phyloP scores from a whole-genome alignment of 345 rosid genomes.

The Lagerstroemia speciosa region DNA sequence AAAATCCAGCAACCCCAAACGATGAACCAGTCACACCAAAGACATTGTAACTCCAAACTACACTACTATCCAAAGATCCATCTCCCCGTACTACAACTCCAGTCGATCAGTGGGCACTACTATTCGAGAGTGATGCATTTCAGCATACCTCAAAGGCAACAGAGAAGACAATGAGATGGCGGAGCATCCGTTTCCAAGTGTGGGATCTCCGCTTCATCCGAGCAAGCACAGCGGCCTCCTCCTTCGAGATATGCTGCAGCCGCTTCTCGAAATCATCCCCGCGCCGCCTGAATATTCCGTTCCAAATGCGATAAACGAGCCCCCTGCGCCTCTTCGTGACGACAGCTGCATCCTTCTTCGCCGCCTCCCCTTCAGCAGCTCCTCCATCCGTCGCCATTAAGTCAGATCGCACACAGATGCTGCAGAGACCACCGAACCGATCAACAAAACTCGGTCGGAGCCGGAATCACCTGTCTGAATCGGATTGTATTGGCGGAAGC shows the following conservation, averaged over 20 bases:
- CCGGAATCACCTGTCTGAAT: not conserved
- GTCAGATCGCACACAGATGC: not conserved
- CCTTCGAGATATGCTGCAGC: constrained; percentile 66
- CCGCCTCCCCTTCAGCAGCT: constrained; percentile 7
- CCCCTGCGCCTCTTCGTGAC: constrained; percentile 45
- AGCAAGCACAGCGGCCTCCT: constrained; percentile 62
- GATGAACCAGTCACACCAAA: not conserved
- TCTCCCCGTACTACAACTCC: not conserved
- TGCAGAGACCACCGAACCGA: not conserved
- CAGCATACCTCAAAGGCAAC: constrained; percentile 62
- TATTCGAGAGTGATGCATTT: too few relatives aligned
- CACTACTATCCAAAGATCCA: not conserved
- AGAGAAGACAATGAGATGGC: constrained; percentile 58
- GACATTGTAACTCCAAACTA: too few relatives aligned
- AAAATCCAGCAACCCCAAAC: not conserved
- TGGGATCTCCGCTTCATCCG: constrained; percentile 59
- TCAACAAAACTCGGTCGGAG: not conserved
- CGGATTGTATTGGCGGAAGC: not conserved
- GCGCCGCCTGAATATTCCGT: constrained; percentile 40
- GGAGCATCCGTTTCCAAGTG: constrained; percentile 48
- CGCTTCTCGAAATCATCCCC: constrained; percentile 90
- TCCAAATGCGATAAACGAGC: constrained; percentile 64
- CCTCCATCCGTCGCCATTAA: not conserved
- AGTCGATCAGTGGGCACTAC: not conserved
- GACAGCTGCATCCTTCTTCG: constrained; percentile 6